phyloP scores from a whole-genome alignment of 2,329 filamentous ascomycete species.

The Alternaria incomplexa region DNA sequence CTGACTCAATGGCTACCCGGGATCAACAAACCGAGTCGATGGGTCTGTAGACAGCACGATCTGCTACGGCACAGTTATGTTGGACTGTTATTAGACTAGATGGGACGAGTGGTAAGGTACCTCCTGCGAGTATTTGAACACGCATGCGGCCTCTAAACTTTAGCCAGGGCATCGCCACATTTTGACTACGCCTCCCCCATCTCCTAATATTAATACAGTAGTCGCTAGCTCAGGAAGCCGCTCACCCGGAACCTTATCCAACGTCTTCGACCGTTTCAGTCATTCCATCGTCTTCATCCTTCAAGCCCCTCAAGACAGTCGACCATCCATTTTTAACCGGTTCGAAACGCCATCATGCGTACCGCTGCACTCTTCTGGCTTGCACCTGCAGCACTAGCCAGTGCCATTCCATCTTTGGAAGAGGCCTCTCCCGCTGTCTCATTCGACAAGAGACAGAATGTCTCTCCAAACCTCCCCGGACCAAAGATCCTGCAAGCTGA shows the following conservation, averaged over 20 bases:
- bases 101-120: conserved; percentile 4
- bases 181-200: conserved; percentile 6
- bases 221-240: conserved; percentile 8
- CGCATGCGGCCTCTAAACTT: conserved; percentile 7
- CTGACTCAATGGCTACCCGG: conserved; percentile 19
- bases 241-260: conserved; percentile 17
- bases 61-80: not conserved
- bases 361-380: conserved; percentile 24
- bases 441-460: conserved; percentile 27
- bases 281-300: conserved; percentile 8
- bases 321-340: conserved; percentile 11
- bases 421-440: conserved; percentile 6
- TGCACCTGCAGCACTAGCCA: conserved; percentile 19
- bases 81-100: conserved; percentile 2
- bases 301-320: conserved; percentile 1
- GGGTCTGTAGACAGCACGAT: not conserved
- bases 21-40: conserved; percentile 14
- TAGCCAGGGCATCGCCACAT: conserved; percentile 13
- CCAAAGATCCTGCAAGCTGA: conserved; percentile 29
- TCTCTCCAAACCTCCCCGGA: conserved; percentile 8
- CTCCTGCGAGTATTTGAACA: conserved; percentile 22
- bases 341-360: conserved; percentile 23
- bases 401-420: conserved; percentile 20
- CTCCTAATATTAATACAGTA: conserved; percentile 15
- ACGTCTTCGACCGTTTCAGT: conserved; percentile 3